These are phyloP conservation scores for Phytophthora megakarya DNA, from an alignment of 352 stramenopile genomes.

Conservation along the genomic window DNA sequence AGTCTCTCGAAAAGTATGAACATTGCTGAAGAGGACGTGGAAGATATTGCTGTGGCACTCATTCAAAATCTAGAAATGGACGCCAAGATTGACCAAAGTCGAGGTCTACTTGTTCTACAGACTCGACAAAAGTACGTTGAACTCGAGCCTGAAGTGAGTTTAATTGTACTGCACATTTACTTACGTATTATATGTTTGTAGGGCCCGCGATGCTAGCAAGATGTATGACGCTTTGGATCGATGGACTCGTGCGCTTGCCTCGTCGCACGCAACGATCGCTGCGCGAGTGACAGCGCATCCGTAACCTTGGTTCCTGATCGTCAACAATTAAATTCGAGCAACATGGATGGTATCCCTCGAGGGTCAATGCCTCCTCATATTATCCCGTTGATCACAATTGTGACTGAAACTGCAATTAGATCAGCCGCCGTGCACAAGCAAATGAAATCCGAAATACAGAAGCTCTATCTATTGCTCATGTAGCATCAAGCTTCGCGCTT, in stretches of 20 bases:
- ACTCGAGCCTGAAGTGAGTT: not conserved
- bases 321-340: constrained; percentile 10
- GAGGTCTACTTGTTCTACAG: constrained; percentile 58
- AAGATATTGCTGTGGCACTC: constrained; percentile 90
- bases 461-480: constrained; percentile 42
- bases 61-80: constrained; percentile 92
- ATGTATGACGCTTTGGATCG: constrained; percentile 72
- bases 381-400: constrained; percentile 15
- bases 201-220: constrained; percentile 61
- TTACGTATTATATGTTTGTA: constrained; percentile 12
- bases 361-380: constrained; percentile 12
- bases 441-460: constrained; percentile 34
- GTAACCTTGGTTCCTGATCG: constrained; percentile 15
- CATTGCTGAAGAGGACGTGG: constrained; percentile 84
- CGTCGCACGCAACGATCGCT: constrained; percentile 52
- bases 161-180: constrained; percentile 3
- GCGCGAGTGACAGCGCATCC: constrained; percentile 40
- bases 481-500: not conserved
- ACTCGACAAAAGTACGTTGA: constrained; percentile 52
- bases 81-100: constrained; percentile 91
- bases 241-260: constrained; percentile 61
- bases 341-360: not conserved
- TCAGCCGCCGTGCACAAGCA: constrained; percentile 14
- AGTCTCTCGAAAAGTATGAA: constrained; percentile 92
- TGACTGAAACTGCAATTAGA: constrained; percentile 19